These are phyloP conservation scores for Paecilomyces dactylethromorphus DNA, from an alignment of 2,329 filamentous ascomycete species.

Conservation along the genomic window DNA sequence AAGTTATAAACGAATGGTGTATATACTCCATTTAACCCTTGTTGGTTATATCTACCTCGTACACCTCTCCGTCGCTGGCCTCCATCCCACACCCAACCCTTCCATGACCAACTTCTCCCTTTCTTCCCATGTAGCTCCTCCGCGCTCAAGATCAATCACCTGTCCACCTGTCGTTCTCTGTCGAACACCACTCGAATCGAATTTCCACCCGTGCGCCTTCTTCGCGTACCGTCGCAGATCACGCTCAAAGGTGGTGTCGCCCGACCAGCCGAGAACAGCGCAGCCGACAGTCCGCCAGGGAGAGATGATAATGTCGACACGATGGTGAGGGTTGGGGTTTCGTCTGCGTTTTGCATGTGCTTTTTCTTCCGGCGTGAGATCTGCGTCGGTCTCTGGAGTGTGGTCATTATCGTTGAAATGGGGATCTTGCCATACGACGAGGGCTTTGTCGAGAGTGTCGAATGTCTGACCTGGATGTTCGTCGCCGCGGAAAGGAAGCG, in stretches of 20 bases:
- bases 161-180: constrained; percentile 57
- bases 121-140: constrained; percentile 52
- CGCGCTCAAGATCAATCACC: constrained; percentile 61
- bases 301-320: constrained; percentile 86
- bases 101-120: constrained; percentile 78
- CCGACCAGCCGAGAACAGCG: constrained; percentile 80
- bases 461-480: constrained; percentile 51
- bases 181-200: constrained; percentile 82
- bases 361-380: constrained; percentile 5
- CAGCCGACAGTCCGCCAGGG: constrained; percentile 88
- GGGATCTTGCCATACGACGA: constrained; percentile 86
- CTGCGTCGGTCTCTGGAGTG: constrained; percentile 10
- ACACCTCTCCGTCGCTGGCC: constrained; percentile 60
- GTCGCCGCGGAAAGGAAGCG: constrained; percentile 47
- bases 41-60: constrained; percentile 42
- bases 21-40: not conserved
- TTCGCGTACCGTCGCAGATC: constrained; percentile 79
- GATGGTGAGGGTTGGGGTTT: constrained; percentile 69
- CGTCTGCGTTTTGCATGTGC: constrained; percentile 20
- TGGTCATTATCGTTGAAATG: constrained; percentile 32
- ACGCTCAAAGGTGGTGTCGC: constrained; percentile 82
- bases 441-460: constrained; percentile 82
- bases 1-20: no score
- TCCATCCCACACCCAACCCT: constrained; percentile 63
- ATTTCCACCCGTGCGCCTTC: constrained; percentile 66